phyloP scores from a whole-genome alignment of 768 basidiomycete genomes.

The Chlorophyllum brunneum region DNA sequence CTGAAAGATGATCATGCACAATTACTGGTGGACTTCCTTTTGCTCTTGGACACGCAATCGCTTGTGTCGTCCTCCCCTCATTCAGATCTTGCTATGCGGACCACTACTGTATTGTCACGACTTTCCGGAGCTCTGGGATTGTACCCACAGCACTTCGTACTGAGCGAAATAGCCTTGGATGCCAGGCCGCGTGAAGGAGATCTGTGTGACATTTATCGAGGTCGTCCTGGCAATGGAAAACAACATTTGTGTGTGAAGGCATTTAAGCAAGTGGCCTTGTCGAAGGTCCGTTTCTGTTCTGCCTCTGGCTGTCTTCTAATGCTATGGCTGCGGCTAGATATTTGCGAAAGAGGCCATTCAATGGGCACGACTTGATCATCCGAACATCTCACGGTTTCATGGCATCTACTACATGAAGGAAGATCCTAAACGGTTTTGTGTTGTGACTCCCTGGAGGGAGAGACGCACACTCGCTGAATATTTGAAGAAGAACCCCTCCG shows the following conservation, averaged over 20 bases:
- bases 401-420: constrained; percentile 1
- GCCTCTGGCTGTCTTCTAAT: constrained; percentile 15
- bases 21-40: too few species aligned
- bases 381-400: constrained; percentile 4
- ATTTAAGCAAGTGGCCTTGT: constrained; percentile 15
- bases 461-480: constrained; percentile 10
- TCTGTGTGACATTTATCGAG: constrained; percentile 27
- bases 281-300: constrained; percentile 19
- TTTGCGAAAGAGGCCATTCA: constrained; percentile 7
- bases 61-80: too few species aligned
- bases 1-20: too few species aligned
- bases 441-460: constrained; percentile 15
- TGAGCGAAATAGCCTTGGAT: too few species aligned
- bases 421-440: neutral
- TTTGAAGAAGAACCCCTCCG: neutral
- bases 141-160: too few species aligned
- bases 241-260: constrained; percentile 21
- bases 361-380: neutral
- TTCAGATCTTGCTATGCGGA: too few species aligned
- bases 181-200: constrained; percentile 21
- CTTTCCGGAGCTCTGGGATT: too few species aligned
- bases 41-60: too few species aligned
- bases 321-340: constrained; percentile 13
- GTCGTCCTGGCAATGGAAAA: constrained; percentile 14
- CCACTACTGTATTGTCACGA: too few species aligned